Evolutionary conservation across 2,329 filamentous ascomycete species (phyloP).

Genomic region (Mollisiaceae sp.): DNA sequence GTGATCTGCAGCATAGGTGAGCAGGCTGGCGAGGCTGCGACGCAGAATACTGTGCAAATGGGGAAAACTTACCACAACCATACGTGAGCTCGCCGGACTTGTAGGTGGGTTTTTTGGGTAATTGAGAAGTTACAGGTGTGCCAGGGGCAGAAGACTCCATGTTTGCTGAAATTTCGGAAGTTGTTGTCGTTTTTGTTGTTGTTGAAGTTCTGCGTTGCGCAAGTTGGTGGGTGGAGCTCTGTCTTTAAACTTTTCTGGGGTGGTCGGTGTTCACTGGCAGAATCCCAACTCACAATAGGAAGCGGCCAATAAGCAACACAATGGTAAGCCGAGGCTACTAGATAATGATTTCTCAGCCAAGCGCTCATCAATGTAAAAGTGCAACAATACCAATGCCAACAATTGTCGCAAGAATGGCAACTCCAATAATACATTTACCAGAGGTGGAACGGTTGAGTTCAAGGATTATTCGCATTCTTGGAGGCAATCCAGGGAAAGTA

Average conservation of each 20-base stretch:
- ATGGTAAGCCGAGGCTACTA: constrained; percentile 4
- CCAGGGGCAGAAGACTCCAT: constrained; percentile 41
- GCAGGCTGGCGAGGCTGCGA: constrained; percentile 23
- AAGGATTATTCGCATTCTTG: constrained; percentile 81
- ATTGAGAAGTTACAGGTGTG: constrained; percentile 40
- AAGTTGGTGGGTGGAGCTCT: background rate
- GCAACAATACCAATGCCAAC: constrained; percentile 16
- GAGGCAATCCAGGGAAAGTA: constrained; percentile 87
- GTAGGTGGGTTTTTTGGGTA: constrained; percentile 58
- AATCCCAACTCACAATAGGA: background rate
- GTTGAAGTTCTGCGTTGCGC: background rate
- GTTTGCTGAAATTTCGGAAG: constrained; percentile 12
- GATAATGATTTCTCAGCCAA: background rate
- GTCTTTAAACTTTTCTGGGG: background rate
- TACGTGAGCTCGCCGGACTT: constrained; percentile 63
- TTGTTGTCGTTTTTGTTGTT: background rate
- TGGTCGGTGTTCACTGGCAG: background rate
- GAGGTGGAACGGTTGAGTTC: constrained; percentile 80
- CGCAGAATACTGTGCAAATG: constrained; percentile 9
- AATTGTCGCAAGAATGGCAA: constrained; percentile 37
- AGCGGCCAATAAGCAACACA: constrained; percentile 3
- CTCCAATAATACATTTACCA: constrained; percentile 53
- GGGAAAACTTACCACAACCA: constrained; percentile 61
- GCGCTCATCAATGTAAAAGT: background rate
- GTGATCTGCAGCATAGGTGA: constrained; percentile 61